Base-by-base conservation (phyloP, 2,329 filamentous ascomycete species). In the Diatrype stigma region DNA sequence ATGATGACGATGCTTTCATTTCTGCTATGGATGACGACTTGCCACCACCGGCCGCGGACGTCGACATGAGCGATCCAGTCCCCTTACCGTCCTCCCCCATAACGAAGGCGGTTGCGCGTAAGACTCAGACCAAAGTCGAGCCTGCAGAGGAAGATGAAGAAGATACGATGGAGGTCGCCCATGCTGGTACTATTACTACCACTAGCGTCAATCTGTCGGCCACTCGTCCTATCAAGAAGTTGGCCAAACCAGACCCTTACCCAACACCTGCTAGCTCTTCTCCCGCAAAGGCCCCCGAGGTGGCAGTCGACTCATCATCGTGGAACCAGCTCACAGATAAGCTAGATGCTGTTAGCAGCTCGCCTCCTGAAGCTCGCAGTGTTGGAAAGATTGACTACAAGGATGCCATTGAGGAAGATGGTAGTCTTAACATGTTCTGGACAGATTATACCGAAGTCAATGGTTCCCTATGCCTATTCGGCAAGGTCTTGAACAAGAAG, bases 391-490 rank as follows among this genome's bases (percentile, higher is more conserved):
- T 96, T 46, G 84, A 87, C 56, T 80, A 89, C 51, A 82, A 87
- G 56, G 87, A 96, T 69, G 91, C 89, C n/a, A 73, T 96, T n/a
- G 93, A 97, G 67, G 85, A 89, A 56, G 92, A 99, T 63, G 94
- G 93, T 34, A 95, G 89, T 60, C 77, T 99, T 28, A 86, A 87
- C 59, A 90, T 99, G 75, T 99, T 96, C 74, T 99, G 94, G 94
- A 87, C 89, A 7, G 94, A 99, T 70, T 99, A 96, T 64, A 90
- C 87, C 1, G 94, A 99, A 66, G 77, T 96, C 66, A 91, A 92
- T 62, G 93, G 93, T 52, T 94, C 86, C 60, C 75, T 99, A 10
- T 97, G 91, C 67, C 79, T 99, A 11, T 97, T 99, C 65, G 94
- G 94, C 56, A 99, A 99, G 67, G 93, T 96, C 22, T 84, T 91